These are phyloP conservation scores for Lentinula lateritia DNA, from an alignment of 768 basidiomycete species.

Conservation along the genomic window DNA sequence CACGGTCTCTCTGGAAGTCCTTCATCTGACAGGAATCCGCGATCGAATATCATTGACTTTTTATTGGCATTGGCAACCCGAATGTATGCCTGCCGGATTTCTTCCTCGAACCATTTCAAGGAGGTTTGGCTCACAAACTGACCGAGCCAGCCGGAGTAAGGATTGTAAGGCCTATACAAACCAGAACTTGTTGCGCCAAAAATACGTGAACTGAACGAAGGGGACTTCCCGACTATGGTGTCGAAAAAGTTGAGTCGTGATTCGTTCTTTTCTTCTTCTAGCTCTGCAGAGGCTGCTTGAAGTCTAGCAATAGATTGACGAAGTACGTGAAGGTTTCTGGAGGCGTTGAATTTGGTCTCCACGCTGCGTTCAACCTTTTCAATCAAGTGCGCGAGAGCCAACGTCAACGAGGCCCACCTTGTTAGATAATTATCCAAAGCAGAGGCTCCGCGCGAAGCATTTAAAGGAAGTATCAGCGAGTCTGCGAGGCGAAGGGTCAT, in stretches of 20 bases:
- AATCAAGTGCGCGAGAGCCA: not conserved
- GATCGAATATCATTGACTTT: slow-evolving; percentile 66
- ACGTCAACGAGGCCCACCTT: slow-evolving; percentile 3
- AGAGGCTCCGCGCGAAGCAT: slow-evolving; percentile 60
- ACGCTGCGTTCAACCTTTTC: not conserved
- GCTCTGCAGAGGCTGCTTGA: slow-evolving; percentile 43
- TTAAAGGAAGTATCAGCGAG: slow-evolving; percentile 58
- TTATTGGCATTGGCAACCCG: slow-evolving; percentile 57
- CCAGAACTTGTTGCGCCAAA: too few relatives aligned
- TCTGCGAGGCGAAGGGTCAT: slow-evolving; percentile 47
- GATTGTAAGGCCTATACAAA: not conserved
- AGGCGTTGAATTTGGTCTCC: not conserved
- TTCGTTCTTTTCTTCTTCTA: slow-evolving; percentile 55
- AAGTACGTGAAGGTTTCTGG: slow-evolving; percentile 35
- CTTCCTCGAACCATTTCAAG: slow-evolving; percentile 2
- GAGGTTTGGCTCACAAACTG: not conserved
- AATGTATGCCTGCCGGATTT: slow-evolving; percentile 51
- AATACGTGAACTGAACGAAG: slow-evolving; percentile 11
- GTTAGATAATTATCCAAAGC: slow-evolving; percentile 23
- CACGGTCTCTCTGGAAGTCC: slow-evolving; percentile 80
- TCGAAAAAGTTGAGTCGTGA: slow-evolving; percentile 45
- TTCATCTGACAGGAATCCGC: slow-evolving; percentile 71
- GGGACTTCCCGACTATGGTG: slow-evolving; percentile 38
- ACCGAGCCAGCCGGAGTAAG: not conserved
- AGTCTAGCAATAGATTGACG: slow-evolving; percentile 40